Conservation (phyloP, 345 rosid genomes). For the Eucalyptus erythrocorys region DNA sequence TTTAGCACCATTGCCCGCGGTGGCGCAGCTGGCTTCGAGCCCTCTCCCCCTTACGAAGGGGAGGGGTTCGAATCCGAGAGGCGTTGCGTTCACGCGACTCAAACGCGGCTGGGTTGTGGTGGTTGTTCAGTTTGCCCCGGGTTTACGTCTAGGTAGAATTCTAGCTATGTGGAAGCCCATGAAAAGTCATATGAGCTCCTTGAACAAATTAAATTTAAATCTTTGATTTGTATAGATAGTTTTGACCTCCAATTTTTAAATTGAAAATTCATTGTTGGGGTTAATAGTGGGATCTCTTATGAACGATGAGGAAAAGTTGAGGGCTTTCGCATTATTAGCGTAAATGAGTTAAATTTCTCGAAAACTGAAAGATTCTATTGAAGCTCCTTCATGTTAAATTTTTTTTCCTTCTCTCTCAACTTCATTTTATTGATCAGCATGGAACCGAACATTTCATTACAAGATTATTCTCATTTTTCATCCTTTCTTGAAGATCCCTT, state of each 20-base stretch:
- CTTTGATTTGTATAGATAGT: neutral
- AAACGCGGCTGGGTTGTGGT: too few species aligned
- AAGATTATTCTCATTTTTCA: neutral
- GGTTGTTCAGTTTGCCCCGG: too few species aligned
- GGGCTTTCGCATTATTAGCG: neutral
- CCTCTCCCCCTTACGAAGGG: too few species aligned
- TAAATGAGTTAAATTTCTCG: neutral
- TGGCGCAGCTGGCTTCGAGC: too few species aligned
- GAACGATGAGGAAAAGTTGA: neutral
- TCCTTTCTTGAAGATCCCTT: neutral
- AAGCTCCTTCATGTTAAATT: neutral
- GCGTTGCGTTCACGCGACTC: too few species aligned
- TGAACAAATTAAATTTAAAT: neutral
- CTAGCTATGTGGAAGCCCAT: neutral
- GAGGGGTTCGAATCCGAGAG: too few species aligned
- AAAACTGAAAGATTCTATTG: neutral
- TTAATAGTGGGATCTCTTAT: neutral
- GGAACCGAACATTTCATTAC: neutral
- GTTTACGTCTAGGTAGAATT: too few species aligned
- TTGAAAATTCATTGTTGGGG: neutral
- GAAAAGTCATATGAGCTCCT: neutral
- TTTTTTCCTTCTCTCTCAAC: neutral
- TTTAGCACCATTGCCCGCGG: too few species aligned
- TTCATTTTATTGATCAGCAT: neutral
- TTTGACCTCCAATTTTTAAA: neutral